A percentile compares a stretch with the other conserved stretches of the same genome.
phyloP scores from a whole-genome alignment of 257 asterid genomes.

The Solanum verrucosum region DNA sequence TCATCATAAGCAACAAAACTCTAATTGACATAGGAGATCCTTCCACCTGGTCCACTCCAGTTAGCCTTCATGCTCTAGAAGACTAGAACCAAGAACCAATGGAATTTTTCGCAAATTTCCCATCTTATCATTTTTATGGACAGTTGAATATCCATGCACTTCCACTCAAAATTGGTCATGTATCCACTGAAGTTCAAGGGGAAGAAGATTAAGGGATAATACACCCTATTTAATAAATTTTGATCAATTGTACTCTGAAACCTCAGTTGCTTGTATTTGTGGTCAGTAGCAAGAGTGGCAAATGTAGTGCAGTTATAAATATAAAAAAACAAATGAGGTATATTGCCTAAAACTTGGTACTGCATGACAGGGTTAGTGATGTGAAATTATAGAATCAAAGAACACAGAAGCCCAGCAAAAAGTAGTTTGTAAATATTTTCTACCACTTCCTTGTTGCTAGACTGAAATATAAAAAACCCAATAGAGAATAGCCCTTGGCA shows the following conservation, averaged over 20 bases:
- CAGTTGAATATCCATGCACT: neutral
- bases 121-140: neutral
- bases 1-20: neutral
- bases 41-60: neutral
- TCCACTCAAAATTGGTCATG: neutral
- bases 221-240: neutral
- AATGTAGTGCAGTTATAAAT: neutral
- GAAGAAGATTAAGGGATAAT: neutral
- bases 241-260: neutral
- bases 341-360: neutral
- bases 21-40: neutral
- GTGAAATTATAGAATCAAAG: neutral
- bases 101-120: neutral
- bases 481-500: neutral
- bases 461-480: neutral
- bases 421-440: neutral
- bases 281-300: neutral
- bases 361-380: neutral
- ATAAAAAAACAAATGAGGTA: neutral
- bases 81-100: neutral
- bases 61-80: neutral
- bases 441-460: neutral
- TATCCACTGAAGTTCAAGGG: neutral
- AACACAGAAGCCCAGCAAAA: neutral
- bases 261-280: neutral